These are phyloP conservation scores for Diaporthe nobilis DNA, from an alignment of 2,329 filamentous ascomycete genomes.

Conservation along the genomic window DNA sequence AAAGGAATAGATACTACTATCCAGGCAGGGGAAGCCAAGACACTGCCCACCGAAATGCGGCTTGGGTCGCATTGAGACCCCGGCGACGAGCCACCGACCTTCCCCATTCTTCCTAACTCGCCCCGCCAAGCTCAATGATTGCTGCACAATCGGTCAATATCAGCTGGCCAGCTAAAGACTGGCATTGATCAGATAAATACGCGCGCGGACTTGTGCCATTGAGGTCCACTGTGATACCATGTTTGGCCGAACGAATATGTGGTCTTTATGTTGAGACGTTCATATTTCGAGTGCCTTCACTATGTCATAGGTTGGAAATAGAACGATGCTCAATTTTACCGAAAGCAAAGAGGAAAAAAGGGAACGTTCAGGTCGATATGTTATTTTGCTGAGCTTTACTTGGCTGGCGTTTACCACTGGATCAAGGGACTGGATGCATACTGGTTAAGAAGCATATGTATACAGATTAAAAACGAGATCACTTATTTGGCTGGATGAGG, in stretches of 20 bases:
- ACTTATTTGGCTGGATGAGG: neutral
- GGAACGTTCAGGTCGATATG: too few relatives aligned
- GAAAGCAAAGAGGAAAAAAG: too few relatives aligned
- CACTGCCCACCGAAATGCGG: neutral
- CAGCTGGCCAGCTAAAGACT: neutral
- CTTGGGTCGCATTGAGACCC: neutral
- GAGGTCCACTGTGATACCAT: neutral
- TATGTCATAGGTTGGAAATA: neutral
- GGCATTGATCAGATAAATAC: neutral
- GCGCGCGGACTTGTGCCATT: neutral
- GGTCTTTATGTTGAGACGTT: too few relatives aligned
- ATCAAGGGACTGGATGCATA: too few relatives aligned
- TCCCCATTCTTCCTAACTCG: constrained; percentile 11
- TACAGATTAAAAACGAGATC: too few relatives aligned
- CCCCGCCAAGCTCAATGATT: neutral
- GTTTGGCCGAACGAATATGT: neutral
- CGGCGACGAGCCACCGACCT: neutral
- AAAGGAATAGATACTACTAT: neutral
- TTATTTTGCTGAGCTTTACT: neutral
- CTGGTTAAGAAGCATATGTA: too few relatives aligned
- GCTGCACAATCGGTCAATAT: neutral
- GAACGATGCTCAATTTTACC: neutral
- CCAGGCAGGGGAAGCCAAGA: neutral
- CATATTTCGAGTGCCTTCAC: neutral
- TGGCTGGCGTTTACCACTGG: too few relatives aligned